phyloP scores from a whole-genome alignment of 306 rosid genomes.

The Mimosa bimucronata region DNA sequence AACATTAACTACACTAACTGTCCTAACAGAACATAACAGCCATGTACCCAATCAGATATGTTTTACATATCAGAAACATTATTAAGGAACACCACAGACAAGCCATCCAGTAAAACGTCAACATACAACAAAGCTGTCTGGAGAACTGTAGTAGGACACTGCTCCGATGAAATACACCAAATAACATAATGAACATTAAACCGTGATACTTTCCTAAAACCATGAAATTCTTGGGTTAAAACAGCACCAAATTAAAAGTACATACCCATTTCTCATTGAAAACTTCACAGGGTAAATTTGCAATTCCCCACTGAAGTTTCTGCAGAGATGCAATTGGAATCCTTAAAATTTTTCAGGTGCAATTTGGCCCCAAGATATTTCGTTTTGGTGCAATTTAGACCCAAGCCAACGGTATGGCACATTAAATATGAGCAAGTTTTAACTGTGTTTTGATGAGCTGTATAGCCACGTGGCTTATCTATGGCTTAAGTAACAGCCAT shows the following conservation, averaged over 20 bases:
- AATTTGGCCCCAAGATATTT: too few relatives aligned
- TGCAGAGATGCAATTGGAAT: too few relatives aligned
- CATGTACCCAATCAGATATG: too few relatives aligned
- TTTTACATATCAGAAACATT: too few relatives aligned
- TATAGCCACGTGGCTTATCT: too few relatives aligned
- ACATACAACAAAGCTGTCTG: not conserved
- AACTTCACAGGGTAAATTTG: not conserved
- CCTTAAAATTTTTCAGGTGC: too few relatives aligned
- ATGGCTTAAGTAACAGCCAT: too few relatives aligned
- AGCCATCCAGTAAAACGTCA: not conserved
- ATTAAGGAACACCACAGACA: not conserved
- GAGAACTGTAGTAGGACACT: not conserved
- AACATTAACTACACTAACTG: too few relatives aligned
- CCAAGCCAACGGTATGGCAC: not conserved
- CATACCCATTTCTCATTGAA: not conserved
- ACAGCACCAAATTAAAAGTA: not conserved
- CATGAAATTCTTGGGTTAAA: not conserved
- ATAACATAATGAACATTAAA: not conserved
- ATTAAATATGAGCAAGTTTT: too few relatives aligned
- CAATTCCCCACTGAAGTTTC: too few relatives aligned
- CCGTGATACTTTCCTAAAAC: not conserved
- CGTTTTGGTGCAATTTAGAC: not conserved
- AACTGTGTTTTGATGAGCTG: too few relatives aligned
- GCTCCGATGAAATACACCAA: not conserved
- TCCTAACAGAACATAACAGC: too few relatives aligned